A percentile compares a stretch with the other conserved stretches of the same genome.
These are phyloP conservation scores for Wallacemonas rigidus DNA, from an alignment of 208 protist genomes.

Conservation along the genomic window DNA sequence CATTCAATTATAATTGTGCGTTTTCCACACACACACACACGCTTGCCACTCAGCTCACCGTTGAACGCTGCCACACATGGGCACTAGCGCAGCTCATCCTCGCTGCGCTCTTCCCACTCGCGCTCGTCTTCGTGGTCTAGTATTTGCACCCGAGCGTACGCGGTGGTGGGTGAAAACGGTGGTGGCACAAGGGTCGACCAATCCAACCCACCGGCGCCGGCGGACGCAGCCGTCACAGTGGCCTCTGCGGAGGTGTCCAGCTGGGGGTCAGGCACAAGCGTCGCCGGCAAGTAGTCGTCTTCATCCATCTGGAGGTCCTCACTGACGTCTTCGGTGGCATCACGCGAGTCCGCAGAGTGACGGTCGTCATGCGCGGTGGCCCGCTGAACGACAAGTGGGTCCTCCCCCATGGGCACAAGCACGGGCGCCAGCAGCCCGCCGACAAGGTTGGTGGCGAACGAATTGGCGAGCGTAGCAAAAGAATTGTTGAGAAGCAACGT, in stretches of 20 bases:
- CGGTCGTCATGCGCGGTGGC: neutral
- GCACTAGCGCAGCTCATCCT: constrained; percentile 1
- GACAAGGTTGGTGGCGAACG: constrained; percentile 43
- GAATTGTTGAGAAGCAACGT: constrained; percentile 40
- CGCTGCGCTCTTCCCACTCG: neutral
- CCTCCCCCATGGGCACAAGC: constrained; percentile 25
- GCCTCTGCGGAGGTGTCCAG: neutral
- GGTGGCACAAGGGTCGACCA: neutral
- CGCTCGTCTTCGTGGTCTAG: constrained; percentile 20
- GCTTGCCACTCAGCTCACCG: too few species aligned
- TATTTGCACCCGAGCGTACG: constrained; percentile 5
- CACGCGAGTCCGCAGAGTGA: constrained; percentile 9
- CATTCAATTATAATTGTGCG: too few species aligned
- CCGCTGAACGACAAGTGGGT: constrained; percentile 7
- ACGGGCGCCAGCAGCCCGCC: constrained; percentile 33
- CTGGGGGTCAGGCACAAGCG: neutral
- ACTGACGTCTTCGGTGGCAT: constrained; percentile 10
- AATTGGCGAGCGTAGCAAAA: constrained; percentile 46
- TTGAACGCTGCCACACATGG: too few species aligned
- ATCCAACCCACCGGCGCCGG: neutral
- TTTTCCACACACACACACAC: too few species aligned
- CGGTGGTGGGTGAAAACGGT: constrained; percentile 3
- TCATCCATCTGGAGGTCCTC: constrained; percentile 19
- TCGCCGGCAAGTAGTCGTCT: constrained; percentile 10
- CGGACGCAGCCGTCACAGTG: neutral